Evolutionary conservation across 192 early-diverging fungal species (phyloP), one percentile per base, ranked within the genome.

Genomic region (Backusella macrospora): DNA sequence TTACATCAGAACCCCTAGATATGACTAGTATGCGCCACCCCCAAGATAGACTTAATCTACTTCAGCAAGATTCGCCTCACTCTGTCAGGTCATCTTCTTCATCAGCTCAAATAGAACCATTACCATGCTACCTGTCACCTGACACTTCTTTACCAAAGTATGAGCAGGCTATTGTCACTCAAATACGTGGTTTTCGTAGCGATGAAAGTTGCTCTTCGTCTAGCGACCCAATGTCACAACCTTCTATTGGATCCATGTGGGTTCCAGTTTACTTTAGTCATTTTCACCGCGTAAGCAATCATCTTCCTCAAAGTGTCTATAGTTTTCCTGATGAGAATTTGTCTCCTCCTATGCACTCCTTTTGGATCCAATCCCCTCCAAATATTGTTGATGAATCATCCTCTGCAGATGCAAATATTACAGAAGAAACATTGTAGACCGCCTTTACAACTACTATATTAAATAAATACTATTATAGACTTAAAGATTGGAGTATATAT

Each of bases 91-190:
- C 71, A 37, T 64, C 62, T 1, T 73, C 71, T 12, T 40, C 34
- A 7, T 39, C 45, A 38, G 40, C 73, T 2, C 26, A 23, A 10
- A 16, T 34, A 6, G 73, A 74, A 13, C 64, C 73, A 13, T 21
- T 67, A 15, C 73, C 73, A 1, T 74, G 46, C 2, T 74, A 74
- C 21, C 49, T 67, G 6, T 44, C 43, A 12, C 73, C 73, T 16
- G 64, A 74, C 8, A 46, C 46, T 1, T 42, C 73, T 18, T 46
- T 65, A 14, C 73, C 73, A 26, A 74, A 74, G 66, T 74, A 74
- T 18, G 73, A 74, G 49, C 73, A 74, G 6, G 73, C 73, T 4
- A 74, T 74, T 66, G 73, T 74, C 5, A 64, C 73, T 6, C 73
- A 74, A 66, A 74, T 74, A 40, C 40, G 73, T 29, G 73, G 64